Percentiles rank a stretch among this genome's conserved stretches.
Conservation (phyloP, 495 filamentous ascomycete species). For the Eremomyces bilateralis region DNA sequence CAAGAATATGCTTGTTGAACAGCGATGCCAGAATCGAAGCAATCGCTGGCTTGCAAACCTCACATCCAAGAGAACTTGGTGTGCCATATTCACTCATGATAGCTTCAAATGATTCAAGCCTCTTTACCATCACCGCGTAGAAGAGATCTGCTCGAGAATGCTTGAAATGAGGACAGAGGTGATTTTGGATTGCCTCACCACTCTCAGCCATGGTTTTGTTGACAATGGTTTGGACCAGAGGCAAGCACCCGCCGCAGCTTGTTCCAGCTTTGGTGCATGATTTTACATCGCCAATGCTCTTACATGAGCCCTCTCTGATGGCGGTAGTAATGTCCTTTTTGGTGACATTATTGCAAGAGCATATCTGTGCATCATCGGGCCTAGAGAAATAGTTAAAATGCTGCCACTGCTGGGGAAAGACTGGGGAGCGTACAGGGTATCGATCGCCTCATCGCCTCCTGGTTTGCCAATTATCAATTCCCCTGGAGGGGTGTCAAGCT, state of each 20-base stretch:
- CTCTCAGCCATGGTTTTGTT: slow-evolving; percentile 77
- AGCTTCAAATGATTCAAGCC: slow-evolving; percentile 48
- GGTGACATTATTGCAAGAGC: slow-evolving; percentile 88
- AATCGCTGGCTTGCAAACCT: slow-evolving; percentile 74
- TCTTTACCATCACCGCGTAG: slow-evolving; percentile 73
- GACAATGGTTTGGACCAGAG: slow-evolving; percentile 80
- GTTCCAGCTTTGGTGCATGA: slow-evolving; percentile 89
- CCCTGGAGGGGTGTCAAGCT: slow-evolving; percentile 60
- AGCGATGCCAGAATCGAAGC: slow-evolving; percentile 69
- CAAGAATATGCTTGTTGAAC: slow-evolving; percentile 76
- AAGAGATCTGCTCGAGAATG: slow-evolving; percentile 78
- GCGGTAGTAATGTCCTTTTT: slow-evolving; percentile 60
- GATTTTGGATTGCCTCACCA: slow-evolving; percentile 79
- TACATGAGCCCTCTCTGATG: slow-evolving; percentile 68
- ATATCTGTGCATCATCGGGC: slow-evolving; percentile 75
- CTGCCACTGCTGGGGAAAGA: slow-evolving; percentile 15
- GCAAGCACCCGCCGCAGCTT: slow-evolving; percentile 87
- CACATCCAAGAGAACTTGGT: slow-evolving; percentile 56
- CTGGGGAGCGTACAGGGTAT: slow-evolving; percentile 32
- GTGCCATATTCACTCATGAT: slow-evolving; percentile 72
- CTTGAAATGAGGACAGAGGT: slow-evolving; percentile 65
- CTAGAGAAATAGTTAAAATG: too few relatives aligned
- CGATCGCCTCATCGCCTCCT: slow-evolving; percentile 49
- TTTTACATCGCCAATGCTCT: slow-evolving; percentile 70
- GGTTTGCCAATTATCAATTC: slow-evolving; percentile 72